phyloP scores from a whole-genome alignment of 805 yeast genomes.

The Metschnikowia continentalis region DNA sequence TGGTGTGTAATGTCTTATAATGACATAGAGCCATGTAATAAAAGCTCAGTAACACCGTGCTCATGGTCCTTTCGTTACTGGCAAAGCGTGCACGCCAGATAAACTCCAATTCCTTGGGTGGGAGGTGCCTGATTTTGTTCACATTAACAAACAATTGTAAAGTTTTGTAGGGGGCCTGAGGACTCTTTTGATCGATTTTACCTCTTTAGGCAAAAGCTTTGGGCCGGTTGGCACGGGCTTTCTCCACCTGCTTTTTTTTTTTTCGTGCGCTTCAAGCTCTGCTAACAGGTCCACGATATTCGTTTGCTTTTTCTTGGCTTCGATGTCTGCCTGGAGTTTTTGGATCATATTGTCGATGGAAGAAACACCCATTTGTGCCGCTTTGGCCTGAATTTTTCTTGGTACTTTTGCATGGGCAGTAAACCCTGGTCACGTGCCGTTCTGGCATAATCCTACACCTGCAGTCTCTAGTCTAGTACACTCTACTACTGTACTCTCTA shows the following conservation, averaged over 20 bases:
- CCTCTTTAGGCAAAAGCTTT: constrained; percentile 22
- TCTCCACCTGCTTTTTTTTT: constrained; percentile 29
- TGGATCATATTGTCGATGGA: constrained; percentile 58
- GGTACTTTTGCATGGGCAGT: constrained; percentile 20
- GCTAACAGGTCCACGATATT: constrained; percentile 64
- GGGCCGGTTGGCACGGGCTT: constrained; percentile 19
- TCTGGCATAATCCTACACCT: neutral
- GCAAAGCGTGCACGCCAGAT: constrained; percentile 89
- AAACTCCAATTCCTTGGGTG: constrained; percentile 61
- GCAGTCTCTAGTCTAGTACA: too few species aligned
- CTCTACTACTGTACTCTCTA: too few species aligned
- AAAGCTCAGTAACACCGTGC: constrained; percentile 54
- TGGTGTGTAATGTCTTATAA: too few species aligned
- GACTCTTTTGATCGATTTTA: constrained; percentile 32
- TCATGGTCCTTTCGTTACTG: constrained; percentile 51
- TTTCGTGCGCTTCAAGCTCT: constrained; percentile 57
- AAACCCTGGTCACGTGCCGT: neutral
- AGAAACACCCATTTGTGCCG: constrained; percentile 30
- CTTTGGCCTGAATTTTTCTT: constrained; percentile 31
- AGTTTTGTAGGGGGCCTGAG: constrained; percentile 59
- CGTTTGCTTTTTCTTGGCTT: constrained; percentile 50
- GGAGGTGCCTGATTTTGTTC: constrained; percentile 56
- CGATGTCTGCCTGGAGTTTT: constrained; percentile 59
- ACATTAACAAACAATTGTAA: constrained; percentile 67
- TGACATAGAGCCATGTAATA: too few species aligned